A percentile compares a stretch with the other conserved stretches of the same genome.
phyloP scores from a whole-genome alignment of 1,284 basidiomycete species.

The Heterobasidion parviporum region DNA sequence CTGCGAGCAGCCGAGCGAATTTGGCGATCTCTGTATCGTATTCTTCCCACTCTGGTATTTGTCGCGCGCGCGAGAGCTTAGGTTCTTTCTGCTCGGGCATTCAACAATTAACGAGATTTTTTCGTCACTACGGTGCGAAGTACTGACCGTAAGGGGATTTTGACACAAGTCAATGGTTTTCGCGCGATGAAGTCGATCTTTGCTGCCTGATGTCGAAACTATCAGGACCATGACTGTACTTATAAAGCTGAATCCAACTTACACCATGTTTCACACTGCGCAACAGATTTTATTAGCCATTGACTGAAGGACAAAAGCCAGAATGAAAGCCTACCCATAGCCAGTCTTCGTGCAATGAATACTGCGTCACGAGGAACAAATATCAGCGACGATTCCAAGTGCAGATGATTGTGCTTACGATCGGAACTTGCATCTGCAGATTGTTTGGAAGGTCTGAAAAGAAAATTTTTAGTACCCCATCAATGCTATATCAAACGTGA shows the following conservation, averaged over 20 bases:
- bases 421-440: slow-evolving; percentile 80
- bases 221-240: slow-evolving; percentile 11
- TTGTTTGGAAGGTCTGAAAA: slow-evolving; percentile 84
- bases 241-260: slow-evolving; percentile 21
- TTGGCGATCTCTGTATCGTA: slow-evolving; percentile 79
- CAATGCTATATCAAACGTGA: slow-evolving; percentile 1
- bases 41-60: slow-evolving; percentile 96
- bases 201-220: slow-evolving; percentile 45
- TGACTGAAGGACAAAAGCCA: background rate
- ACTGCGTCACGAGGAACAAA: slow-evolving; percentile 32
- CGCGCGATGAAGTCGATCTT: slow-evolving; percentile 70
- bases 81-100: slow-evolving; percentile 74
- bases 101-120: background rate
- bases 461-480: background rate
- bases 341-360: slow-evolving; percentile 86
- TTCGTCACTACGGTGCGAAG: background rate
- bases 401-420: slow-evolving; percentile 43
- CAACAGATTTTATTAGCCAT: background rate
- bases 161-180: slow-evolving; percentile 93
- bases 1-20: slow-evolving; percentile 62
- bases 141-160: slow-evolving; percentile 79
- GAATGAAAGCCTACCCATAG: slow-evolving; percentile 63
- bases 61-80: slow-evolving; percentile 85
- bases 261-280: slow-evolving; percentile 84
- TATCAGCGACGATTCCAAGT: slow-evolving; percentile 2